These are phyloP conservation scores for Elongisporangium undulatum DNA, from an alignment of 352 stramenopile genomes.

Conservation along the genomic window DNA sequence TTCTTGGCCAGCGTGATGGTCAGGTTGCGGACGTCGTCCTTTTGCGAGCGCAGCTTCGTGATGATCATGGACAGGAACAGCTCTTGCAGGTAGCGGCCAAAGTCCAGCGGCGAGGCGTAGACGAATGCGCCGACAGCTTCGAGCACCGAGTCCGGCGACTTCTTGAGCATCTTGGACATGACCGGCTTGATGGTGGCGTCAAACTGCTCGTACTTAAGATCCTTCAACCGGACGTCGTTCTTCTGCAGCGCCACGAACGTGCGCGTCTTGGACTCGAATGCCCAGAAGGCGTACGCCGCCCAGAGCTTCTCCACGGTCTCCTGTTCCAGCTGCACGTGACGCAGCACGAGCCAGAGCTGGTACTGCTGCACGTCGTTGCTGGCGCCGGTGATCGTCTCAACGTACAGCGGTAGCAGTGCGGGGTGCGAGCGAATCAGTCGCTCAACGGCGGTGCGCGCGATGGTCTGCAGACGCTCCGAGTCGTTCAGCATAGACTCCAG, in stretches of 20 bases:
- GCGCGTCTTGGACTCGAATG: conserved; percentile 73
- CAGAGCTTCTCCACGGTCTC: conserved; percentile 43
- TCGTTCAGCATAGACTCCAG: conserved; percentile 58
- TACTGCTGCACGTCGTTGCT: conserved; percentile 48
- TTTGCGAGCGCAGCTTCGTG: conserved; percentile 76
- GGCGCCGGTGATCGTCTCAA: conserved; percentile 20
- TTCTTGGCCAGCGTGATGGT: conserved; percentile 45
- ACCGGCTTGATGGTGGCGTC: conserved; percentile 57
- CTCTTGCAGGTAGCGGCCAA: conserved; percentile 51
- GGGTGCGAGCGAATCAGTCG: conserved; percentile 41
- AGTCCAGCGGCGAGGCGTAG: conserved; percentile 45
- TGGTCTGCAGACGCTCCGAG: conserved; percentile 30
- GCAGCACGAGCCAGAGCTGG: conserved; percentile 60
- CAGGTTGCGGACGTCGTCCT: conserved; percentile 66
- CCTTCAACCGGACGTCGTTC: conserved; percentile 45
- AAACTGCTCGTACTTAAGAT: conserved; percentile 54
- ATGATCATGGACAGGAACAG: conserved; percentile 70
- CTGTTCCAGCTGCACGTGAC: conserved; percentile 17
- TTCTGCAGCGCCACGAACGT: conserved; percentile 27
- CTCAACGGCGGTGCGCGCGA: conserved; percentile 36
- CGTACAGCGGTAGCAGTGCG: conserved; percentile 34
- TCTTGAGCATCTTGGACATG: conserved; percentile 77
- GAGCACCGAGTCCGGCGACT: conserved; percentile 71
- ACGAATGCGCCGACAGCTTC: conserved; percentile 56
- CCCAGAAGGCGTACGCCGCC: conserved; percentile 60